Conservation (phyloP, 208 protist genomes). For the Leishmania tropica region DNA sequence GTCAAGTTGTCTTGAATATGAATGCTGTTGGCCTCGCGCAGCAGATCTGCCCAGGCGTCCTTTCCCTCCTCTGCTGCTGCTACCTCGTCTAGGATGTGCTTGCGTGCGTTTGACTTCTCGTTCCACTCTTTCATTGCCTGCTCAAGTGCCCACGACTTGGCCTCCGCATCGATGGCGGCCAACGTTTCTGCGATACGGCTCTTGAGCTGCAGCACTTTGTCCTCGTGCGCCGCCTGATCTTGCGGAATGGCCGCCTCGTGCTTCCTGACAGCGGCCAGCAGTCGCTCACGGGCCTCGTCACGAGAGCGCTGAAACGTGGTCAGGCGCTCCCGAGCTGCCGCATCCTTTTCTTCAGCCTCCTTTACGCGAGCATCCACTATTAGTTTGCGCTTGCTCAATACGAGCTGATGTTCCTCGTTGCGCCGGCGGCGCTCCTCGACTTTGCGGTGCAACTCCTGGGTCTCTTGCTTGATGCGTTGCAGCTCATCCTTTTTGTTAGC, state of each 20-base stretch:
- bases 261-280: conserved; percentile 50
- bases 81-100: conserved; percentile 62
- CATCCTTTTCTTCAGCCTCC: conserved; percentile 62
- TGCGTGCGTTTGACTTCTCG: conserved; percentile 58
- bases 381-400: conserved; percentile 62
- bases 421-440: conserved; percentile 68
- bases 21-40: conserved; percentile 66
- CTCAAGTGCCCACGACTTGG: conserved; percentile 81
- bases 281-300: conserved; percentile 56
- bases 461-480: conserved; percentile 59
- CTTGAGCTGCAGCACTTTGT: conserved; percentile 44
- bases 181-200: conserved; percentile 51
- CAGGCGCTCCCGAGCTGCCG: conserved; percentile 45
- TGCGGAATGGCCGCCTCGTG: conserved; percentile 45
- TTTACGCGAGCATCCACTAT: conserved; percentile 37
- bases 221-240: conserved; percentile 52
- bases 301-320: conserved; percentile 45
- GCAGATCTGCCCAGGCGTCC: conserved; percentile 63
- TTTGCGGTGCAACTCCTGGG: conserved; percentile 59
- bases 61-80: conserved; percentile 61
- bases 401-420: conserved; percentile 67
- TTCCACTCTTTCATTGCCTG: conserved; percentile 71
- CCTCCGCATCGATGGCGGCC: conserved; percentile 61
- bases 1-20: conserved; percentile 48
- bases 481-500: conserved; percentile 67